Base-by-base conservation (phyloP, 495 filamentous ascomycete species). In the Talaromyces stipitatus region DNA sequence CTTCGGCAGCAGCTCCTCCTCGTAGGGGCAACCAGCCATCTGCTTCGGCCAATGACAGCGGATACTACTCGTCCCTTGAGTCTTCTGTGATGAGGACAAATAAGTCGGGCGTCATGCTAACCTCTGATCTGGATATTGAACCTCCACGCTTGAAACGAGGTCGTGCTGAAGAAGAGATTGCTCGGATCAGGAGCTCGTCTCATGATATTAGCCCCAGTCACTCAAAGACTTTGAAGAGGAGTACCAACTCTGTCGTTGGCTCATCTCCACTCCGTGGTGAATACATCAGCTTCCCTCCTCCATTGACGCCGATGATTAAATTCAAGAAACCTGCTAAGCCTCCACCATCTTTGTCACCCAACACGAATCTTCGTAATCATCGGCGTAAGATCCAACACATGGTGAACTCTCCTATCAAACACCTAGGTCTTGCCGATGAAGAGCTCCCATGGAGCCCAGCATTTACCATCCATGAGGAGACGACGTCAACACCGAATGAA, bases 61-160 rank as follows among this genome's bases (percentile, higher is more conserved):
- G 94, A 10, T 98, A 97, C 68, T 96, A 95, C 63, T 98, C 94
- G 1, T 97, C 92, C 0, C 74, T 98, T n/a, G 94, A 97, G 45
- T 97, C 94, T 1, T 97, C 94, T 0, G 90, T 79, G n/a, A 78
- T 89, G 62, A 81, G 92, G 29, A 84, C 86, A 26, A 82, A 83
- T 53, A 82, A 82, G 54, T 65, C 74, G 30, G 75, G 74, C 6
- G 73, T 82, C 56, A 78, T 89, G 2, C 71, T 87, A 55, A 87
- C 85, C 8, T 90, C 89, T 2, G 90, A 90, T 59, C 62, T 80
- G 23, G 82, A 85, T 61, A 78, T 86, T 28, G 88, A 90, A 45
- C 85, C 85, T 14, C 87, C 85, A 28, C 83, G 84, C 50, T 83
- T 91, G 55, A 95, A 92, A 72, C 83, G 89, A 54, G 94, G 94